Evolutionary conservation across 805 yeast species (phyloP), one percentile per base, ranked within the genome.

Genomic region (Candida krabiensis): DNA sequence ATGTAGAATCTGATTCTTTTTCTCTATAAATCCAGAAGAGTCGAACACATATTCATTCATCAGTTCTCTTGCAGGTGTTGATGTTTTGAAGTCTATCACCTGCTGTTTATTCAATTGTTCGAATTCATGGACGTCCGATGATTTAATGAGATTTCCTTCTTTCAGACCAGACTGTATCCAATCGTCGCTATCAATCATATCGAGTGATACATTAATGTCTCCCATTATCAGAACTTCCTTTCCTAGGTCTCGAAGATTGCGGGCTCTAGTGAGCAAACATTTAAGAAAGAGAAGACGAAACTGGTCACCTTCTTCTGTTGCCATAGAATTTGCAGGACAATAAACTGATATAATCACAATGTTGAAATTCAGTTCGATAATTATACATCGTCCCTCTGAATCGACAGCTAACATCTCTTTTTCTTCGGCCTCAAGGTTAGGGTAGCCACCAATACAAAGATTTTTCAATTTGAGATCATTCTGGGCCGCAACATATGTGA

Each of bases 241-340:
- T 0, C 87, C 87, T 43, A 66, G 28, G 1, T 50, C 48, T n/a
- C 67, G 60, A 38, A 91, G 66, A 25, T 71, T 72, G 23, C 74
- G 62, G 13, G 86, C 73, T 30, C 99, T 71, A 37, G 71, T 62
- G 36, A 88, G 75, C 33, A 91, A 56, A 2, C 75, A 61, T 16
- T 67, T 65, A 36, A 87, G 64, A 50, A 86, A 91, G 12, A 66
- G 60, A 26, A 77, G 48, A 35, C 95, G 62, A 47, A 69, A 81
- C 9, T 51, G 53, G 47, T 80, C 85, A 2, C 80, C 95, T 19
- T 78, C 83, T 18, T 76, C 83, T 0, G 88, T 77, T 1, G 73
- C 76, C 60, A 70, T 69, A 0, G 97, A 86, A 56, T 88, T 87
- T 1, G 98, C 98, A 0, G 98, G 98, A 56, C 97, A 91, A 55